These are phyloP conservation scores for Nannizziopsis barbatae DNA, from an alignment of 2,329 filamentous ascomycete genomes.

Conservation along the genomic window DNA sequence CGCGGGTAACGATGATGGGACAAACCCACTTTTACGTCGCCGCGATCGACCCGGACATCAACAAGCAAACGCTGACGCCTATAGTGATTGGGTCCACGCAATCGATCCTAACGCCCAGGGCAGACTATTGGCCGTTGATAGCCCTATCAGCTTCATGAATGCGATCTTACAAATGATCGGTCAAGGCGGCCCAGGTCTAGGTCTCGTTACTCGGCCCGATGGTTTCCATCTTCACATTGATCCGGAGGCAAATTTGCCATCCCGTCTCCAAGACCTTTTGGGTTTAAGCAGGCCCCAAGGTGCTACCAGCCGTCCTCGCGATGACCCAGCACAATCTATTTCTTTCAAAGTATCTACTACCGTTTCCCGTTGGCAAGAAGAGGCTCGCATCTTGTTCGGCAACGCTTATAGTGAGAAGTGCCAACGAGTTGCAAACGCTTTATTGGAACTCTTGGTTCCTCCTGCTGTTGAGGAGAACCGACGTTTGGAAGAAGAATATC, in stretches of 20 bases:
- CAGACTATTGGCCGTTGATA: slow-evolving; percentile 37
- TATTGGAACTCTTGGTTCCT: slow-evolving; percentile 66
- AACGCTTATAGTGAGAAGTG: slow-evolving; percentile 56
- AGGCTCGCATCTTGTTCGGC: slow-evolving; percentile 77
- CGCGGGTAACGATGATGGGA: slow-evolving; percentile 61
- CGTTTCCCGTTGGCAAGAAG: slow-evolving; percentile 71
- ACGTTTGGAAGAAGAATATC: slow-evolving; percentile 50
- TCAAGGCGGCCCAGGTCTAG: slow-evolving; percentile 34
- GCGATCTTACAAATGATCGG: slow-evolving; percentile 47
- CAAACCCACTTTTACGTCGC: slow-evolving; percentile 75
- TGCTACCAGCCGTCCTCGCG: slow-evolving; percentile 28
- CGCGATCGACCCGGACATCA: slow-evolving; percentile 28
- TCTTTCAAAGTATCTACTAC: slow-evolving; percentile 64
- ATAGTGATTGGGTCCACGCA: slow-evolving; percentile 44
- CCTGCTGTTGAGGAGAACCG: slow-evolving; percentile 74
- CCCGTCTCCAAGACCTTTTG: slow-evolving; percentile 43
- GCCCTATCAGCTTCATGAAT: slow-evolving; percentile 47
- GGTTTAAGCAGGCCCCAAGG: slow-evolving; percentile 23
- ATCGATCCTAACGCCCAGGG: slow-evolving; percentile 39
- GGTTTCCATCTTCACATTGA: slow-evolving; percentile 47
- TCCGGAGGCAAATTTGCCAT: slow-evolving; percentile 40
- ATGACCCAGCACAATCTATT: slow-evolving; percentile 55
- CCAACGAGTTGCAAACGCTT: slow-evolving; percentile 53
- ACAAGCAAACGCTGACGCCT: slow-evolving; percentile 31
- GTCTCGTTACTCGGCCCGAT: slow-evolving; percentile 36